Evolutionary conservation across 306 rosid species (phyloP), one percentile per base, ranked within the genome.

Genomic region (Cicer yamashitae): DNA sequence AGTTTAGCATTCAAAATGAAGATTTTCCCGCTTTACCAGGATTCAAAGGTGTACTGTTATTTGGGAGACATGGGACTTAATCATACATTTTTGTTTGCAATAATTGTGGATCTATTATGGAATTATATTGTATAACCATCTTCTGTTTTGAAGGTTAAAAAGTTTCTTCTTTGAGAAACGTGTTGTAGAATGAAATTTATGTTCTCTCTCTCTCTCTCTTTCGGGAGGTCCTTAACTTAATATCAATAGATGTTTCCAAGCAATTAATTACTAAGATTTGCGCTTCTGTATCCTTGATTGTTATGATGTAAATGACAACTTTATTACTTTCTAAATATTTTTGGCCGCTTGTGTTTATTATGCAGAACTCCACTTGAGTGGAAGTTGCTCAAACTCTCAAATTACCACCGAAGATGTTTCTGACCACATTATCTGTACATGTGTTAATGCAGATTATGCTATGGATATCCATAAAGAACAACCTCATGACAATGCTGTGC

Each of bases 11-110:
- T 83, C 98, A 90, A 79, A 96, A 88, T 87, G 99, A 96, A 79
- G 98, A 96, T 82, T 96, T 96, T 68, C 99, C 99, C 12, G 99
- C 99, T 64, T 86, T 96, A 76, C 98, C 99, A 0, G 94, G 98
- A 76, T 92, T 89, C 88, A 96, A 90, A 88, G 99, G 99, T 96
- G 80, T 67, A 20, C 76, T 83, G 70, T 73, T 87, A 43, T 78
- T 65, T 75, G 62, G 50, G 61, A 20, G 48, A 18, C 22, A 39
- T 50, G 10, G 37, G 66, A 7, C 34, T 58, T 15, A 25, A 15
- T 60, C 62, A 43, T 52, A 62, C 57, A 14, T 40, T 20, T n/a
- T 34, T 58, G 14, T 57, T 57, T 13, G 74, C 67, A 45, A 77
- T 57, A 45, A 54, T 57, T 25, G 41, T 47, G 15, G 41, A 61